phyloP scores from a whole-genome alignment of 1,139 yeast genomes.

The Debaryomyces coudertii region DNA sequence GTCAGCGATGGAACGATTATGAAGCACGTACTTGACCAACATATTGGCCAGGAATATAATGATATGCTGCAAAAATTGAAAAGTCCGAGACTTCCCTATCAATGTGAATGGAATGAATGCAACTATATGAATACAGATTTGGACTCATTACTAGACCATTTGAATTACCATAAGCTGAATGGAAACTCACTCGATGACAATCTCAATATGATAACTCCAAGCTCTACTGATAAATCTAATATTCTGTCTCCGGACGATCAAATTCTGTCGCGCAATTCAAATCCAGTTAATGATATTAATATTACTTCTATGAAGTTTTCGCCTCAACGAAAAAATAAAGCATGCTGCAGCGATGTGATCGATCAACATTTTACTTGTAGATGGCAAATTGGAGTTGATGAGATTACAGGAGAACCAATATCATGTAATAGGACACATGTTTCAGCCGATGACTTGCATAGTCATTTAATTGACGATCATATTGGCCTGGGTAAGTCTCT shows the following conservation, averaged over 20 bases:
- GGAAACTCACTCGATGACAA: slow-evolving; percentile 9
- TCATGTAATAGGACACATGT: slow-evolving; percentile 54
- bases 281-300: slow-evolving; percentile 20
- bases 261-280: not conserved
- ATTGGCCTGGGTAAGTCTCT: slow-evolving; percentile 71
- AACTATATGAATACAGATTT: slow-evolving; percentile 55
- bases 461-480: slow-evolving; percentile 69
- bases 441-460: slow-evolving; percentile 63
- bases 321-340: slow-evolving; percentile 26
- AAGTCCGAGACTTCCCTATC: slow-evolving; percentile 22
- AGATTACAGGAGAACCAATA: slow-evolving; percentile 32
- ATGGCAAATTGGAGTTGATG: slow-evolving; percentile 46
- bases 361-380: slow-evolving; percentile 42
- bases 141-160: slow-evolving; percentile 59
- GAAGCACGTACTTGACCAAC: slow-evolving; percentile 61
- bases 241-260: slow-evolving; percentile 17
- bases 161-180: slow-evolving; percentile 50
- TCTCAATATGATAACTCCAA: slow-evolving; percentile 20
- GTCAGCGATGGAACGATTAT: slow-evolving; percentile 50
- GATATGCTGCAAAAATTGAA: slow-evolving; percentile 9
- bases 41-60: slow-evolving; percentile 42
- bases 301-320: slow-evolving; percentile 41
- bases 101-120: slow-evolving; percentile 80
- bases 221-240: slow-evolving; percentile 18
- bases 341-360: slow-evolving; percentile 13